Percentiles rank a stretch among this genome's conserved stretches.
These are phyloP conservation scores for Russula sp. DNA, from an alignment of 768 basidiomycete genomes.

Conservation along the genomic window DNA sequence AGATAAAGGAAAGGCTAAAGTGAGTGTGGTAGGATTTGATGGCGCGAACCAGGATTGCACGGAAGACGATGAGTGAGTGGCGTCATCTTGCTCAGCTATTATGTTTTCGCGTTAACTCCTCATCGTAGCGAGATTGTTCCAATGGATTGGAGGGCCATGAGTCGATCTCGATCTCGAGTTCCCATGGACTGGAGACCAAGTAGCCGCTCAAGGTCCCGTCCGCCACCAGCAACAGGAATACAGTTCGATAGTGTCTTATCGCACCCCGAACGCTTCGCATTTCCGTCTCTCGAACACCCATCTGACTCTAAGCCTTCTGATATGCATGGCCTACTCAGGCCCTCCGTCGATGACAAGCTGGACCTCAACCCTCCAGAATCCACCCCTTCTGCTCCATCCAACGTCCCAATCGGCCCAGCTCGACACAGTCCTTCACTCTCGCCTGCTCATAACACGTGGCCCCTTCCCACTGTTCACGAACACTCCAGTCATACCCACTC, in stretches of 20 bases:
- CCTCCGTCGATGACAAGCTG: conserved; percentile 23
- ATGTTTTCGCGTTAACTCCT: conserved; percentile 25
- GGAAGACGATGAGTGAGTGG: conserved; percentile 70
- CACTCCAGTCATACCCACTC: conserved; percentile 6
- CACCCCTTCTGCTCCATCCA: conserved; percentile 25
- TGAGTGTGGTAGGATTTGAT: conserved; percentile 78
- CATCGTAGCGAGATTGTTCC: conserved; percentile 46
- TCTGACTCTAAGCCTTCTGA: conserved; percentile 32
- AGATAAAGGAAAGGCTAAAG: conserved; percentile 74
- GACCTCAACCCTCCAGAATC: conserved; percentile 22
- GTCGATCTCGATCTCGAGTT: conserved; percentile 83
- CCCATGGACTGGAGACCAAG: conserved; percentile 89
- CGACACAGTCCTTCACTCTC: conserved; percentile 33
- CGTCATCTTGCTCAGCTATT: conserved; percentile 25
- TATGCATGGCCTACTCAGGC: conserved; percentile 40
- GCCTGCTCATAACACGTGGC: conserved; percentile 14
- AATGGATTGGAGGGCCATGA: conserved; percentile 94
- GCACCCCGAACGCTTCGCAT: conserved; percentile 23
- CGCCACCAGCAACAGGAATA: conserved; percentile 44
- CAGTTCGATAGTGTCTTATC: conserved; percentile 27
- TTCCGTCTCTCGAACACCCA: conserved; percentile 24
- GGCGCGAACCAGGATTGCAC: conserved; percentile 62
- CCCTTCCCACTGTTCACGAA: conserved; percentile 22
- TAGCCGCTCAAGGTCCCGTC: conserved; percentile 72
- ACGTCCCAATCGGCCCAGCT: conserved; percentile 29